These are phyloP conservation scores for Ambrosia artemisiifolia DNA, from an alignment of 129 eudicot genomes.

Conservation along the genomic window DNA sequence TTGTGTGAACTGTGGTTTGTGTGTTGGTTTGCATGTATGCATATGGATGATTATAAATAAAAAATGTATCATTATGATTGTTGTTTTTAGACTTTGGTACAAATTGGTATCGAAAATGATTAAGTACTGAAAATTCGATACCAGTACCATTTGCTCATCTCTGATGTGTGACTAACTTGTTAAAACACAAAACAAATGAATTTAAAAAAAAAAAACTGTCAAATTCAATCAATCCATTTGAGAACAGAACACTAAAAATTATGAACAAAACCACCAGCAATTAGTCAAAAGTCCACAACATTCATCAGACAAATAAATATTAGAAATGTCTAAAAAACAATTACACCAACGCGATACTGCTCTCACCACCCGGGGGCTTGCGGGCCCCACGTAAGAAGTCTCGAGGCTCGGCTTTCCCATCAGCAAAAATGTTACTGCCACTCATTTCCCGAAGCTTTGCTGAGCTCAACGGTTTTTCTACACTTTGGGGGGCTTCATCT, in stretches of 20 bases:
- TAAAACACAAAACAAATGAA: neutral
- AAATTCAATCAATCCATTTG: constrained; percentile 13
- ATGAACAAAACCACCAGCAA: constrained; percentile 22
- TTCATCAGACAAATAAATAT: constrained; percentile 19
- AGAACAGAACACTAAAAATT: constrained; percentile 14
- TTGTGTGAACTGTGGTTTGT: neutral
- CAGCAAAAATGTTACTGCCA: constrained; percentile 86
- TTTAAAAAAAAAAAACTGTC: neutral
- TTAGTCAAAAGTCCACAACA: constrained; percentile 23
- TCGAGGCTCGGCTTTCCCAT: constrained; percentile 80
- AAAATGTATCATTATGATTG: neutral
- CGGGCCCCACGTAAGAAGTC: constrained; percentile 87
- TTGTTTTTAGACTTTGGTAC: too few species aligned
- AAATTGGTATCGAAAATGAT: too few species aligned
- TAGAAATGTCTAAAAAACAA: constrained; percentile 9
- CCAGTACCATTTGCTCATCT: too few species aligned
- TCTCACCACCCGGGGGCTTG: constrained; percentile 98
- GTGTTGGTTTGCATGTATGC: neutral
- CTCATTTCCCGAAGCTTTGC: constrained; percentile 94
- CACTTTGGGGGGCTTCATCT: constrained; percentile 50
- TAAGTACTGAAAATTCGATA: too few species aligned
- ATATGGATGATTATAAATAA: constrained; percentile 11
- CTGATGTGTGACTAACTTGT: neutral
- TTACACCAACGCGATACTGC: constrained; percentile 94
- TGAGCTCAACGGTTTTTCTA: constrained; percentile 79